Base-by-base conservation (phyloP, 192 early-diverging fungal species). In the Cetraspora pellucida region DNA sequence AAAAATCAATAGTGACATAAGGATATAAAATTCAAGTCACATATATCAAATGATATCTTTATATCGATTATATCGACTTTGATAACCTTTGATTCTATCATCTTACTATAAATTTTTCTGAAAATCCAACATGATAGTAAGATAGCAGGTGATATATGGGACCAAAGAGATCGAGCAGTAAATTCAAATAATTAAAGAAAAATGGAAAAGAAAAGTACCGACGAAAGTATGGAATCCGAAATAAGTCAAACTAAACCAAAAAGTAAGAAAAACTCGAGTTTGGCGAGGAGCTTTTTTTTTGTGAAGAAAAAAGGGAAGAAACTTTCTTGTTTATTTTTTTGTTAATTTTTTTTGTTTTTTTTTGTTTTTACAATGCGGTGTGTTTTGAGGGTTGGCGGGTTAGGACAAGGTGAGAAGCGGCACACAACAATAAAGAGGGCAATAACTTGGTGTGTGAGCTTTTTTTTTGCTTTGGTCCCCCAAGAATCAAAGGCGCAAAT, bases 381-480 rank as follows among this genome's bases (percentile, higher is more conserved):
- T 70, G 23, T 60, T 60, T 28, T 70, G 68, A 46, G 49, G 21
- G 64, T 44, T 31, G 64, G 25, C 2, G 47, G 28, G 21, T 17
- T 43, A 70, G 68, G 46, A 46, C 23, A 46, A 50, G 43, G 68
- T 45, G 25, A 23, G 1, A 49, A 74, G 57, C 72, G 72, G 59
- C 72, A 74, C 72, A 74, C 72, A 74, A 74, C 72, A 60, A 74
- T 46, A 21, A 23, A 37, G 47, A 70, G 68, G 44, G 44, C 68
- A 49, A 46, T 23, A 49, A 13, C 16, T 60, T 14, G 72, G 55
- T 74, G 72, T 74, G 72, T 74, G 72, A 74, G 72, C 72, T 70
- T 23, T 49, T 70, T 68, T 64, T 44, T 66, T 70, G 68, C 68
- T 74, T 68, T 68, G 72, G 72, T 74, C 72, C 49, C 50, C 59